phyloP scores from a whole-genome alignment of 371 early-diverging fungal species.

The Apophysomyces trapeziformis region DNA sequence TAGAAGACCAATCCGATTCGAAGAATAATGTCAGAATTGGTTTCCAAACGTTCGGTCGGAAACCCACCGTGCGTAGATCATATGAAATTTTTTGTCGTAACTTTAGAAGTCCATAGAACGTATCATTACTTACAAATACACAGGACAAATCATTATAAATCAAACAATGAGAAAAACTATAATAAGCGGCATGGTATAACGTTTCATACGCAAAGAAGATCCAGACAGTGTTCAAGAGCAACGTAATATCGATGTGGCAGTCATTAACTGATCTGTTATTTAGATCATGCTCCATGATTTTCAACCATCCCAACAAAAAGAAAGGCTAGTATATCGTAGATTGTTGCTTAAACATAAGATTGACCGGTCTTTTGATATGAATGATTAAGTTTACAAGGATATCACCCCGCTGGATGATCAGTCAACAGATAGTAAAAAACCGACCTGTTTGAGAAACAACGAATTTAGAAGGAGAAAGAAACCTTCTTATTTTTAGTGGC shows the following conservation, averaged over 20 bases:
- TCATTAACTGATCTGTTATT: not conserved
- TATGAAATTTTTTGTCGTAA: not conserved
- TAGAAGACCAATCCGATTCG: too few relatives aligned
- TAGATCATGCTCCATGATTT: not conserved
- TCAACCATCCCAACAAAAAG: too few relatives aligned
- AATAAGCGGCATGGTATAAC: not conserved
- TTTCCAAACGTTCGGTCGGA: not conserved
- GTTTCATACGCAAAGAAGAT: not conserved
- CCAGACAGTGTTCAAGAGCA: not conserved
- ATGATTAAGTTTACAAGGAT: not conserved
- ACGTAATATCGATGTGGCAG: not conserved
- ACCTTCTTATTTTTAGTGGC: not conserved
- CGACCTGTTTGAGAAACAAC: not conserved
- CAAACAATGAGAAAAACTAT: not conserved
- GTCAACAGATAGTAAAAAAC: conserved; percentile 3
- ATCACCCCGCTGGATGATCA: conserved; percentile 7
- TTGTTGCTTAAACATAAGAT: not conserved
- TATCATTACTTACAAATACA: too few relatives aligned
- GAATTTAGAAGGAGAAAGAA: not conserved
- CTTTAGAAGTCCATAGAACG: not conserved
- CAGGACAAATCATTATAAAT: not conserved
- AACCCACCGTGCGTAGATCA: conserved; percentile 1
- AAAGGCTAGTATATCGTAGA: too few relatives aligned
- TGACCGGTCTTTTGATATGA: conserved; percentile 9
- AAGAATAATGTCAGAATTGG: not conserved